Percentiles rank a stretch among this genome's conserved stretches.
Conservation (phyloP, 805 yeast genomes). For the Hanseniaspora vineae region DNA sequence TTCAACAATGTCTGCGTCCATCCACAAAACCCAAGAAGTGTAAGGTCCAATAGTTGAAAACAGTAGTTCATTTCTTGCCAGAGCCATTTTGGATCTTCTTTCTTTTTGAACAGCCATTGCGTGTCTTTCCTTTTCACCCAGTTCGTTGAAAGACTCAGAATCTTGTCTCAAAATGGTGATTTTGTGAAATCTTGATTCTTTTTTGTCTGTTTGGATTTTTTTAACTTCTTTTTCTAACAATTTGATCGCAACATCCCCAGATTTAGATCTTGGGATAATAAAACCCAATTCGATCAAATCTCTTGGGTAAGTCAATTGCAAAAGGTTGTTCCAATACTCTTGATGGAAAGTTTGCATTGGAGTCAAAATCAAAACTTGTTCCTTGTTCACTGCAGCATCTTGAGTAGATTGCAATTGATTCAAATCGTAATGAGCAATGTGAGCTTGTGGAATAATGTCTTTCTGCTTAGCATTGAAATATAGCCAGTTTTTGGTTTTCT, state of each 20-base stretch:
- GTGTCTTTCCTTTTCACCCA: constrained; percentile 80
- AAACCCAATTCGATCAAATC: constrained; percentile 79
- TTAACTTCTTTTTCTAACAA: constrained; percentile 67
- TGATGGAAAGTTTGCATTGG: constrained; percentile 83
- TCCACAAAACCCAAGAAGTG: constrained; percentile 93
- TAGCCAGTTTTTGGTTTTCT: constrained; percentile 28
- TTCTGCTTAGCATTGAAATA: constrained; percentile 35
- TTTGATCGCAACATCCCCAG: constrained; percentile 71
- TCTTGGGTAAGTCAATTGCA: constrained; percentile 70
- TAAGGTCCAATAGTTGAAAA: constrained; percentile 82
- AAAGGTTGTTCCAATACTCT: constrained; percentile 78
- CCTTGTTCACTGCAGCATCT: constrained; percentile 61
- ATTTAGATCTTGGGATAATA: constrained; percentile 69
- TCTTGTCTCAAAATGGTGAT: constrained; percentile 89
- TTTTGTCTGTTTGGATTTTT: constrained; percentile 49
- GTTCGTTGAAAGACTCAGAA: constrained; percentile 45
- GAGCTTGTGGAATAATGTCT: constrained; percentile 54
- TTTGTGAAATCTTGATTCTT: constrained; percentile 59
- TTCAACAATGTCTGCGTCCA: constrained; percentile 90
- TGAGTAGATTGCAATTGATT: constrained; percentile 63
- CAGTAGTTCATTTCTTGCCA: constrained; percentile 83
- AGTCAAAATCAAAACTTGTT: constrained; percentile 73
- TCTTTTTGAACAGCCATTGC: constrained; percentile 77
- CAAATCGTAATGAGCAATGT: constrained; percentile 72
- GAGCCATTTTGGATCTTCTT: constrained; percentile 82